Evolutionary conservation across 306 rosid species (phyloP).

Genomic region (Acacia melanoxylon): DNA sequence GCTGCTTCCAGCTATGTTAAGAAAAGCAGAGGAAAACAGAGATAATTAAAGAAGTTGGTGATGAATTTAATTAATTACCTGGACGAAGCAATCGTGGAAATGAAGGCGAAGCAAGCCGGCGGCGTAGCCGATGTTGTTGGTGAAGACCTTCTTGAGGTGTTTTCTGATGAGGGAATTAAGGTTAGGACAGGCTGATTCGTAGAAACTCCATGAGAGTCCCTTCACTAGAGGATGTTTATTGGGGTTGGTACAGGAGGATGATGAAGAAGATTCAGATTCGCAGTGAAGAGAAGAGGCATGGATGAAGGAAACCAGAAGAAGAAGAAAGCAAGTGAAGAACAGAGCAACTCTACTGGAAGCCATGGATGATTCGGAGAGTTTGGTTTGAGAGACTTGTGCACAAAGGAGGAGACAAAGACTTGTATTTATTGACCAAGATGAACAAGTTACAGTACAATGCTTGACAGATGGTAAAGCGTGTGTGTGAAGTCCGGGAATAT

Average conservation of each 20-base stretch:
- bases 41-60: neutral
- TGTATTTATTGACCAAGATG: neutral
- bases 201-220: neutral
- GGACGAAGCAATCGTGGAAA: constrained; percentile 86
- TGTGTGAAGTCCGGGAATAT: neutral
- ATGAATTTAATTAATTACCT: constrained; percentile 30
- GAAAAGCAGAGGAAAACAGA: neutral
- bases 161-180: constrained; percentile 50
- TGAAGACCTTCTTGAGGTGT: constrained; percentile 57
- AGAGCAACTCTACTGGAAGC: neutral
- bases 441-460: neutral
- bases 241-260: neutral
- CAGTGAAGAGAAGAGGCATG: neutral
- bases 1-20: neutral
- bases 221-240: neutral
- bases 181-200: constrained; percentile 44
- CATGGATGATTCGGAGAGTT: neutral
- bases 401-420: neutral
- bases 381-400: neutral
- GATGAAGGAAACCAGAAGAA: neutral
- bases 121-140: constrained; percentile 59
- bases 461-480: neutral
- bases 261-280: neutral
- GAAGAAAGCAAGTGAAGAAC: neutral
- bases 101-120: constrained; percentile 78